Base-by-base conservation (phyloP, 768 basidiomycete genomes). In the Austroboletus eburneus region DNA sequence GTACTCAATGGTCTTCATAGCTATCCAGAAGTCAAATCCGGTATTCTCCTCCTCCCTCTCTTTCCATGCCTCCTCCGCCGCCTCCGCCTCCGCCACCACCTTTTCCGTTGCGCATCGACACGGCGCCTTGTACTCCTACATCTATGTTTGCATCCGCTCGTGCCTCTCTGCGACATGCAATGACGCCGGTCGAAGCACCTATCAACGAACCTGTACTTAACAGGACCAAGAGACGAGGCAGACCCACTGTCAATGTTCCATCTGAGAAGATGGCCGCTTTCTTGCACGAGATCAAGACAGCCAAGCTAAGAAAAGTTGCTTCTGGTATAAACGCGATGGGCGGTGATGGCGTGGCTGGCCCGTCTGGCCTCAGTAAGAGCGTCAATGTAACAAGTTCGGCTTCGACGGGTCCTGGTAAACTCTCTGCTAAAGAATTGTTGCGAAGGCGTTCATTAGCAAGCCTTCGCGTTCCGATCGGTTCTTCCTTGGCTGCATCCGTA, bases 231-330 rank as follows among this genome's bases (percentile, higher is more conserved):
- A 77, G 78, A 43, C 63, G 75, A 13, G 83, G 83, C 7, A 76
- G 78, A 47, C 82, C 87, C 0, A 80, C 84, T 0, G 71, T 89
- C 10, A 84, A 83, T n/a, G 72, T 91, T 9, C 76, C 85, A 0
- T 75, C 83, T 2, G 88, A 90, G 50, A 86, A 90, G 62, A 88
- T 91, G 85, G 84, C 83, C 0, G 86, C 83, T 1, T 91, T 91
- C 57, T 64, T 91, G 51, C 81, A 69, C 6, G 88, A 91, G 62
- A 81, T 91, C 74, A 90, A 88, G 71, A 83, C 77, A 1, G 84
- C 81, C 21, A 72, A 82, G 39, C 57, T 91, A 42, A 75, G 77
- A 51, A 87, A 78, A 62, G 79, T 84, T 0, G 64, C 65, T 33
- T 61, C 64, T n/a, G 59, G 57, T 29, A 0, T 8, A 29, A 56